A percentile compares a stretch with the other conserved stretches of the same genome.
Evolutionary conservation across 2,329 filamentous ascomycete genomes (phyloP).

Genomic region (Fusarium anguioides): DNA sequence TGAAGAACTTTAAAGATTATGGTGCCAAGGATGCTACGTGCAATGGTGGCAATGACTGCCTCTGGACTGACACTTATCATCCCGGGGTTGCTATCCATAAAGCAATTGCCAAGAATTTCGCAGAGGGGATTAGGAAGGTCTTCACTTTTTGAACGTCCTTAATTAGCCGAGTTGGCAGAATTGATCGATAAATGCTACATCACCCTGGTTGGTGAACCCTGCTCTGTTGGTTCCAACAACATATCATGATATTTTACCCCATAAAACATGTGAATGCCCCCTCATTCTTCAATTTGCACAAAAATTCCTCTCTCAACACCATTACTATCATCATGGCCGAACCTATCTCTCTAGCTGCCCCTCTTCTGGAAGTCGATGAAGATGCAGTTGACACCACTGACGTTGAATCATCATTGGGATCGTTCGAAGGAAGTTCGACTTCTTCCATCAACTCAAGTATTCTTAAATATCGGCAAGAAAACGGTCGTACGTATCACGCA

Average conservation of each 20-base stretch:
- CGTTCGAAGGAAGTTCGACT: conserved; percentile 16
- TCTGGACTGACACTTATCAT: conserved; percentile 29
- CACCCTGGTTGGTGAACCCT: neutral
- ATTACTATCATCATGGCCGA: neutral
- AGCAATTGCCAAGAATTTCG: conserved; percentile 14
- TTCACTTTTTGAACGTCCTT: neutral
- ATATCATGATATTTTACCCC: neutral
- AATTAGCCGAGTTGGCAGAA: neutral
- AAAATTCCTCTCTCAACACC: neutral
- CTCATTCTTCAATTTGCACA: neutral
- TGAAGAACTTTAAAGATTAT: conserved; percentile 6
- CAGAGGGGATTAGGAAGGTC: neutral
- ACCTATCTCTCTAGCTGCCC: neutral
- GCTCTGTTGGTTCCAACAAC: neutral
- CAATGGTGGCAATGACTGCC: conserved; percentile 11
- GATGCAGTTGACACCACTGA: neutral
- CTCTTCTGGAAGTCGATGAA: conserved; percentile 14
- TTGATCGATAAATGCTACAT: too few relatives aligned
- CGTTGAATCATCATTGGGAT: neutral
- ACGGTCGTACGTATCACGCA: conserved; percentile 46
- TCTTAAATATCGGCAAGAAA: conserved; percentile 42
- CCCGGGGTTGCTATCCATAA: conserved; percentile 21
- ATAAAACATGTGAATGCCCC: neutral
- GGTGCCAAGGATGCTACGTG: conserved; percentile 21
- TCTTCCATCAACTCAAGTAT: conserved; percentile 39